These are phyloP conservation scores for Chalara sp. DNA, from an alignment of 2,329 filamentous ascomycete species.

Conservation along the genomic window DNA sequence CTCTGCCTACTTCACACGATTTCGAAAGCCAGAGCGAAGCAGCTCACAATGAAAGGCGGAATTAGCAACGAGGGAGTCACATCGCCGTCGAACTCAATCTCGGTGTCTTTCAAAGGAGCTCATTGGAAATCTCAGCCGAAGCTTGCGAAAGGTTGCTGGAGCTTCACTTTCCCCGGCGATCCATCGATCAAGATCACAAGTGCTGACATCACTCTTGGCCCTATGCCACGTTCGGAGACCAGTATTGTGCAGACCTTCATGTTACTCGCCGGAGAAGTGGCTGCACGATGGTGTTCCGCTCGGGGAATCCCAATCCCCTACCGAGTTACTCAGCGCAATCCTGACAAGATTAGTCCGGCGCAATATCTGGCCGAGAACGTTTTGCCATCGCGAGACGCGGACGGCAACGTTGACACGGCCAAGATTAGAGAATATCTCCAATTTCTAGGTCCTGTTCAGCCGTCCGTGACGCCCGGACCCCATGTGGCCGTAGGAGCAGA, in stretches of 20 bases:
- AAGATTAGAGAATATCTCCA: constrained; percentile 18
- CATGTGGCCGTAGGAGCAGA: constrained; percentile 52
- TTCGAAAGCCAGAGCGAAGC: constrained; percentile 30
- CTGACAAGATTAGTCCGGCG: constrained; percentile 15
- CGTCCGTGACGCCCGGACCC: constrained; percentile 45
- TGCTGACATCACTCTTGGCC: background rate
- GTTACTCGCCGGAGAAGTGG: constrained; percentile 55
- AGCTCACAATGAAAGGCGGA: constrained; percentile 5
- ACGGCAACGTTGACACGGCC: constrained; percentile 7
- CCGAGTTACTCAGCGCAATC: constrained; percentile 29
- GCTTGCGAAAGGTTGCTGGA: background rate
- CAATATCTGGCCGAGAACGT: constrained; percentile 18
- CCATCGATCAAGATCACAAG: constrained; percentile 19
- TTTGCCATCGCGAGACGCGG: constrained; percentile 15
- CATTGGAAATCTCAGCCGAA: constrained; percentile 1
- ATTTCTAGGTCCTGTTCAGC: constrained; percentile 43
- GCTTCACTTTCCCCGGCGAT: constrained; percentile 12
- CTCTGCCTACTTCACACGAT: constrained; percentile 42
- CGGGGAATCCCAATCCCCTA: constrained; percentile 54
- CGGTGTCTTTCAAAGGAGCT: constrained; percentile 11
- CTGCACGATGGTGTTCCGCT: constrained; percentile 52
- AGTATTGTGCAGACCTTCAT: constrained; percentile 45
- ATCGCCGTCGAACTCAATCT: constrained; percentile 1
- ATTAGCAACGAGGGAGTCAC: constrained; percentile 5
- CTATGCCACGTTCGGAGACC: constrained; percentile 10